Percentiles rank a stretch among this genome's conserved stretches.
phyloP scores from a whole-genome alignment of 345 rosid genomes.

The Excoecaria agallocha region DNA sequence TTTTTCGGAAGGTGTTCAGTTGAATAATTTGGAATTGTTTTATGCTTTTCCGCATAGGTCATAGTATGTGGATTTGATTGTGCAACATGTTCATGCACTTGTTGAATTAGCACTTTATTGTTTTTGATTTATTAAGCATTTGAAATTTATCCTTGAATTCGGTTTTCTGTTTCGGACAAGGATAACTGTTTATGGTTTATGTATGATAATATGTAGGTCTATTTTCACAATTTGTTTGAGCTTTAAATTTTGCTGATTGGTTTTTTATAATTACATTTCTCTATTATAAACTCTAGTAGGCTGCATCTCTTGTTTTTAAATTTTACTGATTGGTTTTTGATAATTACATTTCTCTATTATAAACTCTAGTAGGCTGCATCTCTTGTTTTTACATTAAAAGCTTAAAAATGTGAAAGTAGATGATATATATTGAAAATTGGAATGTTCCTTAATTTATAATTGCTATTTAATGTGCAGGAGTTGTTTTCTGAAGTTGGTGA shows the following conservation, averaged over 20 bases:
- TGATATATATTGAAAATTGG: not conserved
- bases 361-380: not conserved
- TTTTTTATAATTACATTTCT: not conserved
- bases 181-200: not conserved
- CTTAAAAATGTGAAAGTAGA: not conserved
- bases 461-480: constrained; percentile 45
- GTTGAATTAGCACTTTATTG: not conserved
- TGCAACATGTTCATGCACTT: not conserved
- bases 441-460: not conserved
- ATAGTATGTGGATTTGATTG: not conserved
- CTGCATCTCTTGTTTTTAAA: not conserved
- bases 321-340: not conserved
- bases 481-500: constrained; percentile 92
- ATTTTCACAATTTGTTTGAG: not conserved
- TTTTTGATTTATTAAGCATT: not conserved
- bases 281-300: not conserved
- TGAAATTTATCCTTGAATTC: not conserved
- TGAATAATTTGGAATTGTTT: not conserved
- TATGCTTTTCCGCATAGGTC: not conserved
- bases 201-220: not conserved
- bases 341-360: not conserved
- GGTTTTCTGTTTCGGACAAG: not conserved
- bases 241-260: not conserved
- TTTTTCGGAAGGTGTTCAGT: not conserved
- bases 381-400: not conserved